Percentiles rank a stretch among this genome's conserved stretches.
These are phyloP conservation scores for Marvania coccoides DNA, from an alignment of 139 green algal species.

Conservation along the genomic window DNA sequence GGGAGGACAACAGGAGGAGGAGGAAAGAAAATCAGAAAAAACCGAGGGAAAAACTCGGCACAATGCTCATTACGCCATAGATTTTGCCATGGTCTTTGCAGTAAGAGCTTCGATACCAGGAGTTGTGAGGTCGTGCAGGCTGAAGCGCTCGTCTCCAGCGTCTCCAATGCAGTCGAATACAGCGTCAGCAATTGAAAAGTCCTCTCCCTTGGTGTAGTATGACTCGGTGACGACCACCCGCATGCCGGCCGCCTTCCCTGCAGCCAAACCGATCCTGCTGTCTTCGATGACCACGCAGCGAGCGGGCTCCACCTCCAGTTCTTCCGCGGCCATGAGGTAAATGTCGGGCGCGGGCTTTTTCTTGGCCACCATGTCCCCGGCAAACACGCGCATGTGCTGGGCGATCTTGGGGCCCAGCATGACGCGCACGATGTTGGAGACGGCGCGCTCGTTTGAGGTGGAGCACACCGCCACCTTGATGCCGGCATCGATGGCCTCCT, in stretches of 20 bases:
- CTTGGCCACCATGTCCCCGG: constrained; percentile 75
- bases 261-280: constrained; percentile 78
- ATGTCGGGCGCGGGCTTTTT: constrained; percentile 98
- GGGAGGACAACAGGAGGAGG: neutral
- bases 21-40: too few relatives aligned
- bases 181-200: constrained; percentile 51
- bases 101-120: constrained; percentile 10
- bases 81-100: neutral
- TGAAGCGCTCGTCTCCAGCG: constrained; percentile 63
- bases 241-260: constrained; percentile 94
- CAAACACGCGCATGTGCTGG: constrained; percentile 79
- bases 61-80: too few relatives aligned
- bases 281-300: constrained; percentile 94
- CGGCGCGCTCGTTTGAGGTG: constrained; percentile 95
- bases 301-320: constrained; percentile 60
- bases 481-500: constrained; percentile 68
- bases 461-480: constrained; percentile 94
- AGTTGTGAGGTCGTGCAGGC: constrained; percentile 54
- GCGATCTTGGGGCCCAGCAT: constrained; percentile 62
- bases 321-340: constrained; percentile 84
- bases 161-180: constrained; percentile 83
- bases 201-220: constrained; percentile 56
- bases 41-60: too few relatives aligned
- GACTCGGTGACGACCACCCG: constrained; percentile 68
- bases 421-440: constrained; percentile 86